Evolutionary conservation across 352 stramenopile species (phyloP), one percentile per base, ranked within the genome.

Genomic region (Aphanomyces euteiches): DNA sequence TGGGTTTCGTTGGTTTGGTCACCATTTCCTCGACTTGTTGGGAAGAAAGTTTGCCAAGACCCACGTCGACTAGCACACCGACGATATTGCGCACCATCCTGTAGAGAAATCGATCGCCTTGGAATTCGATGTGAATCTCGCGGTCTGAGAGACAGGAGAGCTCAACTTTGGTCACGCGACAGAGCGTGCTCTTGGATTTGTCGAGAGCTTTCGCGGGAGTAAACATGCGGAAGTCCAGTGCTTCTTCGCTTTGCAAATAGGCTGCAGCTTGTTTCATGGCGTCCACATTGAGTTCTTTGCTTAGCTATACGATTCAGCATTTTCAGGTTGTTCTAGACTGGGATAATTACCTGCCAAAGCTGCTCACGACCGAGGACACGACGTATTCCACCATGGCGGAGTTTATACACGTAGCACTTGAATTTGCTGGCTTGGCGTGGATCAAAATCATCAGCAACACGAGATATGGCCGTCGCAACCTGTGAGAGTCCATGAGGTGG

Each of bases 81-180:
- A 92, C 87, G 12, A 95, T 76, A 57, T 85, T 93, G 19, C 87
- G 84, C 64, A 95, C 83, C 87, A 95, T 95, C 40, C 89, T 92
- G 75, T 95, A 95, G 47, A 88, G 74, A 67, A 95, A 95, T 7
- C 85, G 79, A 56, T 91, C 77, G 37, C 87, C 87, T 38, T 82
- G 73, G 40, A 95, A 84, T 21, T 77, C 73, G 8, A 95, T 66
- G 2, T 75, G 43, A 10, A 92, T 66, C 13, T 83, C 74, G 28
- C 88, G 77, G 0, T 28, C 63, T 4, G 17, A 19, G 7, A 43
- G 17, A 50, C 66, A 47, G 4, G 8, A 5, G 15, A 72, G 13
- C 37, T 72, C 28, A 3, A 72, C 37, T 3, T 28, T 60, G 4
- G 69, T 75, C 19, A 93, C 56, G 2, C 68, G 76, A 58, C 85